A percentile compares a stretch with the other conserved stretches of the same genome.
phyloP scores from a whole-genome alignment of 257 asterid genomes.

The Solanum paucissectum region DNA sequence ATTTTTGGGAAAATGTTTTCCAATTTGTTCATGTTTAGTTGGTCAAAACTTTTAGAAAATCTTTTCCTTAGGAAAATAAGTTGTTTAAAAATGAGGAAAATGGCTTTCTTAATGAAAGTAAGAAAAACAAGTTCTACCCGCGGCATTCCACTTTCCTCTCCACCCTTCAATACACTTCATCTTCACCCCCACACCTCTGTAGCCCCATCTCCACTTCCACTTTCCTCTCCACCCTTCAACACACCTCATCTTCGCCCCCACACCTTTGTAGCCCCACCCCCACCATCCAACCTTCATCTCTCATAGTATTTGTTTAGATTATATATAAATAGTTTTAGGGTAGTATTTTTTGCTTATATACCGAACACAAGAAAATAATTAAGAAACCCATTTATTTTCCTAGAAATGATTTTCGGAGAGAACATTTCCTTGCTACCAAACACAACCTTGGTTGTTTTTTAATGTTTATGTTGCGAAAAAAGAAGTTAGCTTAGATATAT shows the following conservation, averaged over 20 bases:
- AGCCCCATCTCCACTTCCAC: not conserved
- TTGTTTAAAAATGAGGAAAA: not conserved
- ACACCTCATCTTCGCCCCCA: not conserved
- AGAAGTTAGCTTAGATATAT: not conserved
- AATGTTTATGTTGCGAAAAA: not conserved
- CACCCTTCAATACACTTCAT: not conserved
- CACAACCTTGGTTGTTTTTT: not conserved
- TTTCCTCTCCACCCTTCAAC: not conserved
- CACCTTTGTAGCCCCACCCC: not conserved
- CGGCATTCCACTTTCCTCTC: not conserved
- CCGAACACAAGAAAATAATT: not conserved
- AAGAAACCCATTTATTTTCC: not conserved
- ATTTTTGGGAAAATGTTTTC: not conserved
- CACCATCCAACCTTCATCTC: not conserved
- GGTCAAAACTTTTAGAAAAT: not conserved
- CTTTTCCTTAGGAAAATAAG: not conserved
- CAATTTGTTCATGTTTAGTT: not conserved
- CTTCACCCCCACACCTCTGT: not conserved
- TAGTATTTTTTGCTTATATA: not conserved
- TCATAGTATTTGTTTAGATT: not conserved
- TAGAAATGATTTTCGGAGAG: not conserved
- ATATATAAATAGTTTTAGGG: too few species aligned
- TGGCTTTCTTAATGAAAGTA: not conserved
- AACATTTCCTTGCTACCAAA: too few species aligned
- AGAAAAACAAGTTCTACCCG: not conserved